Percentiles rank a stretch among this genome's conserved stretches.
phyloP scores from a whole-genome alignment of 2,329 filamentous ascomycete species.

The Clonostachys byssicola region DNA sequence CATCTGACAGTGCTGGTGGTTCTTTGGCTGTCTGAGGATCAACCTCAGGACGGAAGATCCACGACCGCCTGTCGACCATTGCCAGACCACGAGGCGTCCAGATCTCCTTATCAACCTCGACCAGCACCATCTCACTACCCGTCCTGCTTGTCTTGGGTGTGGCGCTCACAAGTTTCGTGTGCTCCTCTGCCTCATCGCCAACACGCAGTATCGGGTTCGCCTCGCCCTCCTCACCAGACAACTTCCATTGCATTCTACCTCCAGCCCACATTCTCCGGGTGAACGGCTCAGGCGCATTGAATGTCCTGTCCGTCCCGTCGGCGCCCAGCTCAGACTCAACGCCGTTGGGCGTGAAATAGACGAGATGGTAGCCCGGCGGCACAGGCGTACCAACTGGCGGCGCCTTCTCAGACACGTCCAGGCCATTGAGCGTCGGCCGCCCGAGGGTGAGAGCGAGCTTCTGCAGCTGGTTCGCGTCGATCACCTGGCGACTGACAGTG shows the following conservation, averaged over 20 bases:
- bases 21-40: conserved; percentile 8
- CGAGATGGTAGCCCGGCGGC: conserved; percentile 57
- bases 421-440: conserved; percentile 25
- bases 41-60: conserved; percentile 37
- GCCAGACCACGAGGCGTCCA: conserved; percentile 43
- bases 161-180: conserved; percentile 48
- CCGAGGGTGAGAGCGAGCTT: conserved; percentile 55
- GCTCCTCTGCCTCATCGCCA: conserved; percentile 52
- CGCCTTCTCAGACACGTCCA: conserved; percentile 27
- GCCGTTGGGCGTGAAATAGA: conserved; percentile 57
- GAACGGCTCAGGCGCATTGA: conserved; percentile 56
- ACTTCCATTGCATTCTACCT: conserved; percentile 49
- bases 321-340: conserved; percentile 48
- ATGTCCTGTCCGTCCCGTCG: conserved; percentile 58
- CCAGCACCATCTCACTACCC: conserved; percentile 59
- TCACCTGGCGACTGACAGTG: conserved; percentile 31
- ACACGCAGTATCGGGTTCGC: conserved; percentile 31
- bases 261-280: conserved; percentile 67
- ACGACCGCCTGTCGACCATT: conserved; percentile 50
- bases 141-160: conserved; percentile 48
- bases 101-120: conserved; percentile 59
- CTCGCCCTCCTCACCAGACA: not conserved
- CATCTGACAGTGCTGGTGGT: conserved; percentile 8
- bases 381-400: conserved; percentile 41
- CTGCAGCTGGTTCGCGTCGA: conserved; percentile 61